Evolutionary conservation across 148 eudicot species (phyloP).

Genomic region (Hydrangea macrophylla): DNA sequence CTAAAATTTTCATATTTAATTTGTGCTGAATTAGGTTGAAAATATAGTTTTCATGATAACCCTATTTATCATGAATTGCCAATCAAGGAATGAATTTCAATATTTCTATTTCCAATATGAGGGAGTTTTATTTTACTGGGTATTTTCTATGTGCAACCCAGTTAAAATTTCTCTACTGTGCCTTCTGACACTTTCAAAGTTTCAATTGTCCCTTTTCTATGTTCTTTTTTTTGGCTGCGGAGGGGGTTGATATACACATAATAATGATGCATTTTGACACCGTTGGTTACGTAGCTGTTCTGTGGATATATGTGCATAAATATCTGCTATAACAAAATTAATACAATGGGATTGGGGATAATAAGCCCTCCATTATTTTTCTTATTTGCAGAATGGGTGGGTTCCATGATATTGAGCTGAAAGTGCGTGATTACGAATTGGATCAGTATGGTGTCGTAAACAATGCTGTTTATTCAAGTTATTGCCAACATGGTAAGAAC

Average conservation of each 20-base stretch:
- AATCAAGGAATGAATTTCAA: no score
- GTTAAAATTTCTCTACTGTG: no score
- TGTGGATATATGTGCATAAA: not conserved
- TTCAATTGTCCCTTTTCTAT: no score
- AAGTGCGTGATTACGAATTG: conserved; percentile 84
- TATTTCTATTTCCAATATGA: no score
- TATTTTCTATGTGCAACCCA: not conserved
- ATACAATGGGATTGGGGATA: no score
- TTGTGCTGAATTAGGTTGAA: conserved; percentile 1
- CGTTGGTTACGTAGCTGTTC: not conserved
- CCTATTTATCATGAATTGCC: not conserved
- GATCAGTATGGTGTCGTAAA: conserved; percentile 97
- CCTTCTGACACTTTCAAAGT: no score
- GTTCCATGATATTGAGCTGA: conserved; percentile 60
- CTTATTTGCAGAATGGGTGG: conserved; percentile 48
- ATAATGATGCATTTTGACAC: conserved; percentile 7
- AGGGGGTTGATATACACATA: no score
- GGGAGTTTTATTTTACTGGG: not conserved
- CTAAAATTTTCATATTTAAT: no score
- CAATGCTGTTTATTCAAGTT: conserved; percentile 81
- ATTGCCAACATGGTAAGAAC: conserved; percentile 86
- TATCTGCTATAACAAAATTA: not conserved
- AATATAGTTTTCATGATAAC: not conserved
- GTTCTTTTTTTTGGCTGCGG: no score
- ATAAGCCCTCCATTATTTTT: conserved; percentile 4